phyloP scores from a whole-genome alignment of 2,329 filamentous ascomycete species.

The Nigrospora sphaerica region DNA sequence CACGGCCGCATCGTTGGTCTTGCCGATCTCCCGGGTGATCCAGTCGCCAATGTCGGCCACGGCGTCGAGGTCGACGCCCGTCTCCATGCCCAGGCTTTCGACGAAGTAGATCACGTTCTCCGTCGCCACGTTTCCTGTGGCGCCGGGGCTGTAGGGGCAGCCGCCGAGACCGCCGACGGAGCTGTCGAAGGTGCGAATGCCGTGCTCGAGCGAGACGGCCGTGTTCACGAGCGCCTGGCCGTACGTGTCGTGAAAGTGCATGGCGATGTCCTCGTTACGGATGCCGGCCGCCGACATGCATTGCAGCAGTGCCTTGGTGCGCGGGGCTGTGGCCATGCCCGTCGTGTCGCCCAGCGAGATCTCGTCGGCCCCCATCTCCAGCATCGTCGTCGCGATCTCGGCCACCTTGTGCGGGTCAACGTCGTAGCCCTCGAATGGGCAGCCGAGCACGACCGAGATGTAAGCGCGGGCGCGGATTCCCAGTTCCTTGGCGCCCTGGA shows the following conservation, averaged over 20 bases:
- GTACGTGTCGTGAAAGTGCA: constrained; percentile 70
- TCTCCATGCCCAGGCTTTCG: constrained; percentile 49
- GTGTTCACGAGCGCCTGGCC: constrained; percentile 62
- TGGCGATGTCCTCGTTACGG: constrained; percentile 47
- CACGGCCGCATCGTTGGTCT: constrained; percentile 31
- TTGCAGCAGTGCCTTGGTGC: constrained; percentile 35
- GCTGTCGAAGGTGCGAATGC: constrained; percentile 58
- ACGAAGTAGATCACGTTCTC: constrained; percentile 36
- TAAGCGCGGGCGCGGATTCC: constrained; percentile 69
- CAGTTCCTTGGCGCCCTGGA: constrained; percentile 56
- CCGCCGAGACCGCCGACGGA: constrained; percentile 61
- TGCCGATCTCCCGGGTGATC: constrained; percentile 44
- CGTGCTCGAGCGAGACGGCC: constrained; percentile 54
- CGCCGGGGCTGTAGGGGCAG: constrained; percentile 61
- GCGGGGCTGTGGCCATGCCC: constrained; percentile 65
- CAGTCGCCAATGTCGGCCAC: constrained; percentile 50
- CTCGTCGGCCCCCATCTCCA: constrained; percentile 86
- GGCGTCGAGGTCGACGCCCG: constrained; percentile 49
- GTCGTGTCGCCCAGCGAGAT: constrained; percentile 87
- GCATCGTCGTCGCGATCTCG: constrained; percentile 59
- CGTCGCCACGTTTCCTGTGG: constrained; percentile 55
- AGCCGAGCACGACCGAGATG: constrained; percentile 74
- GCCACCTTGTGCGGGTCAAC: constrained; percentile 58
- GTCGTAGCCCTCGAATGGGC: constrained; percentile 65
- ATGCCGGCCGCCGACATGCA: constrained; percentile 44